Evolutionary conservation across 2,329 filamentous ascomycete genomes (phyloP), one percentile per base, ranked within the genome.

Genomic region (Exserohilum rostratum): DNA sequence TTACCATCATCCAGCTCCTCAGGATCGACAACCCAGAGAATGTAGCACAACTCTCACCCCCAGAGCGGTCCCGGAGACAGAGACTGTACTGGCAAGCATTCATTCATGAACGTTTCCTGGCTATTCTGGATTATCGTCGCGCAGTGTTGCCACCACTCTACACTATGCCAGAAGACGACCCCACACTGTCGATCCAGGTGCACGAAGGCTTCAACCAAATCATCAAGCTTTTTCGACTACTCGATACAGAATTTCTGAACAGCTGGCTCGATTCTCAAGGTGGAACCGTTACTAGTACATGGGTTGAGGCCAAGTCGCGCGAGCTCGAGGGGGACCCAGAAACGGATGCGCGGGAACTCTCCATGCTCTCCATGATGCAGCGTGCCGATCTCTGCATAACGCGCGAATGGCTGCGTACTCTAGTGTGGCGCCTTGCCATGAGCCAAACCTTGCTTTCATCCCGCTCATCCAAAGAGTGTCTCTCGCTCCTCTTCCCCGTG

Each of bases 61-160:
- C 74, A 2, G 78, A 81, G 47, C 68, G 76, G 20, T 74, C 77
- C 20, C 70, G 75, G 44, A 66, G 79, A 44, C 80, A 83, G 57
- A 75, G 83, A 3, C 67, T 83, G 1, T 84, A 85, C 65, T 85
- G 83, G 82, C 78, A 83, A 57, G 78, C 78, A 11, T 85, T 81
- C 60, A 82, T 85, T 29, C 82, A 85, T 55, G 83, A 85, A 63
- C 78, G 83, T 13, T 85, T 85, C 62, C 63, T 82, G n/a, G 79
- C 80, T 30, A 79, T 85, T 22, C 72, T 81, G 3, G 78, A 82
- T 34, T 82, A 82, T 38, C 78, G 78, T 5, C 73, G 70, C n/a
- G 71, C 75, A 4, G 75, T 76, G 9, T 62, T 80, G n/a, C 71
- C 70, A 5, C 74, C 76, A 11, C 68, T 79, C 15, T 67, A 68